These are phyloP conservation scores for Aspergillus sp. DNA, from an alignment of 2,329 filamentous ascomycete genomes.

Conservation along the genomic window DNA sequence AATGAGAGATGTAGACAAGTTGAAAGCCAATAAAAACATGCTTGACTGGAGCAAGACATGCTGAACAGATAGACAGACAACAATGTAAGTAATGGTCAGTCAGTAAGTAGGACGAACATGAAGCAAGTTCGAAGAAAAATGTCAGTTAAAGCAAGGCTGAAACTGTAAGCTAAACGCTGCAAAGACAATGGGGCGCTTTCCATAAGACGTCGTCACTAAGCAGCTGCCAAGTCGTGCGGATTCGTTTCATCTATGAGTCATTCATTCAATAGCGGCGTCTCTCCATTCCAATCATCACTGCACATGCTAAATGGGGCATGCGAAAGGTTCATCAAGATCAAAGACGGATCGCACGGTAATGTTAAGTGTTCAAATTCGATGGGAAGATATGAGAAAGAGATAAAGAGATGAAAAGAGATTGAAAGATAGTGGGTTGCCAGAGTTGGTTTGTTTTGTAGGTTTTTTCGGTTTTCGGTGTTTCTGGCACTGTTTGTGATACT, in stretches of 20 bases:
- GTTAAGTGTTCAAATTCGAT: constrained; percentile 11
- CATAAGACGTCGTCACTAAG: constrained; percentile 14
- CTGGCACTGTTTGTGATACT: neutral
- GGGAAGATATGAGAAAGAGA: constrained; percentile 4
- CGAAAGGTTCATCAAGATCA: constrained; percentile 12
- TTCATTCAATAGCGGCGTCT: constrained; percentile 27
- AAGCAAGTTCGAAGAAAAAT: constrained; percentile 16
- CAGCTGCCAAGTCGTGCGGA: constrained; percentile 5
- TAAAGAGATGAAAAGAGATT: constrained; percentile 12
- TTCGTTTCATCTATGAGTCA: constrained; percentile 25
- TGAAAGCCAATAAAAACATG: neutral
- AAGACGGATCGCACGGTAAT: constrained; percentile 10
- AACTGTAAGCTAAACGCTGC: constrained; percentile 14
- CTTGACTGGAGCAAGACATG: constrained; percentile 3
- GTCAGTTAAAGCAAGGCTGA: constrained; percentile 11
- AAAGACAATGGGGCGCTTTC: constrained; percentile 15
- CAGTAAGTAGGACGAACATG: constrained; percentile 9
- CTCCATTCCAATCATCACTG: constrained; percentile 28
- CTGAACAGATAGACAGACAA: constrained; percentile 2
- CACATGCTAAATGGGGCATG: constrained; percentile 7
- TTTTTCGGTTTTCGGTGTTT: neutral
- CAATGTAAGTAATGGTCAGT: neutral
- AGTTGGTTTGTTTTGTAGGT: constrained; percentile 4
- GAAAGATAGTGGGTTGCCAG: neutral
- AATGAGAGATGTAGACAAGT: constrained; percentile 6